A percentile compares a stretch with the other conserved stretches of the same genome.
Evolutionary conservation across 306 rosid species (phyloP).

Genomic region (Myrica gale): DNA sequence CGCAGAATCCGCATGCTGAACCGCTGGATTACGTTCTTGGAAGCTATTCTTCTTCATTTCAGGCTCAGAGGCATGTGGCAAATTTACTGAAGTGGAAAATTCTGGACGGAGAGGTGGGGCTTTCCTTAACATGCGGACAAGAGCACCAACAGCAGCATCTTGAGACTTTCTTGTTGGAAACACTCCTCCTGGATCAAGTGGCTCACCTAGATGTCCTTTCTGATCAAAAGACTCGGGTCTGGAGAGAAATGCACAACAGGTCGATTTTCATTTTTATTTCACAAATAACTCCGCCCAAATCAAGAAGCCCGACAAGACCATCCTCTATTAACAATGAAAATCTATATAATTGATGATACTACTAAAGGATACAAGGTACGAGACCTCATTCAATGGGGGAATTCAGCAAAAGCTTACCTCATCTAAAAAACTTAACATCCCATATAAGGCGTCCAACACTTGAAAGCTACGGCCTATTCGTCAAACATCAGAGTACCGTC

Average conservation of each 20-base stretch:
- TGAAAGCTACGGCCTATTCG: background rate
- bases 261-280: background rate
- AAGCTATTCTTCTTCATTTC: slow-evolving; percentile 33
- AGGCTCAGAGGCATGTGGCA: slow-evolving; percentile 27
- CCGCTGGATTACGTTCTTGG: slow-evolving; percentile 38
- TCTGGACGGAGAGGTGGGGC: slow-evolving; percentile 83
- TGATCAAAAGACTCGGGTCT: slow-evolving; percentile 62
- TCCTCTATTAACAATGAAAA: background rate
- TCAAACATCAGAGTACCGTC: background rate
- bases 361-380: background rate
- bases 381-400: background rate
- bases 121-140: slow-evolving; percentile 67
- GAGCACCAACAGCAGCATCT: slow-evolving; percentile 77
- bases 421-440: background rate
- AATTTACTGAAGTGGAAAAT: slow-evolving; percentile 37
- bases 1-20: slow-evolving; percentile 28
- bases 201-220: slow-evolving; percentile 36
- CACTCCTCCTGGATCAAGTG: slow-evolving; percentile 54
- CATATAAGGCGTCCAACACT: background rate
- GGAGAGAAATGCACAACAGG: slow-evolving; percentile 17
- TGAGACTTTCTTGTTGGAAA: slow-evolving; percentile 63
- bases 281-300: background rate
- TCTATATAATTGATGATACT: background rate
- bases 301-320: background rate
- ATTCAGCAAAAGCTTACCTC: background rate